Base-by-base conservation (phyloP, 352 stramenopile species). In the Globisporangium parvum region DNA sequence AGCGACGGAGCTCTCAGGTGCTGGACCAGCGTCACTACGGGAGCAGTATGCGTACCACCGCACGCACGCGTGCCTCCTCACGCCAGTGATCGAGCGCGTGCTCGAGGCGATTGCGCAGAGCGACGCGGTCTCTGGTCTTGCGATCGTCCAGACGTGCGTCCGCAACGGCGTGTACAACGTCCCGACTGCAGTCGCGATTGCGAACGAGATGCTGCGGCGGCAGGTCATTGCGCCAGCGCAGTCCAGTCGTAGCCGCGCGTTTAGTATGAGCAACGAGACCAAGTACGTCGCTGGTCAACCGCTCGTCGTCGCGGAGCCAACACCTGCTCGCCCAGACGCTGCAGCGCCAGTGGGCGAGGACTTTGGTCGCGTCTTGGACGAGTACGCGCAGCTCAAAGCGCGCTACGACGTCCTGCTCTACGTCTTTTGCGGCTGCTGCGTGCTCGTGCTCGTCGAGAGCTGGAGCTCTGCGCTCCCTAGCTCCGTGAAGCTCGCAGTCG, bases 81-180 rank as follows among this genome's bases (percentile, higher is more conserved):
- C 33, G 8, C 26, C 28, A 1, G 50, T 67, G 17, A 33, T 59
- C 23, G 50, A 55, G 6, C 39, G 39, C 20, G 54, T 63, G 20
- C 10, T 24, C 6, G 18, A 37, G 33, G 20, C 51, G 26, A 20
- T 67, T 17, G 63, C 58, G 26, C 21, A 54, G 48, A 57, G 50
- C 40, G 60, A 23, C 26, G 47, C 63, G 6, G 31, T 78, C n/a
- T 65, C 60, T 8, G 73, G 71, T 23, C 70, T 64, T 4, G 63
- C 77, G 31, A 64, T 73, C 37, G 60, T 79, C 51, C 69, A 80
- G 55, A n/a, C 50, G 35, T 47, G 74, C n/a, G 52, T 83, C 6
- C 62, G 62, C 18, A 72, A 67, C 40, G 73, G 73, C 23, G 71
- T 68, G 10, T 70, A 70, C 26, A 83, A 69, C 54, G 66, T 79